Conservation (phyloP, 2,329 filamentous ascomycete genomes). For the Cordyceps militaris region DNA sequence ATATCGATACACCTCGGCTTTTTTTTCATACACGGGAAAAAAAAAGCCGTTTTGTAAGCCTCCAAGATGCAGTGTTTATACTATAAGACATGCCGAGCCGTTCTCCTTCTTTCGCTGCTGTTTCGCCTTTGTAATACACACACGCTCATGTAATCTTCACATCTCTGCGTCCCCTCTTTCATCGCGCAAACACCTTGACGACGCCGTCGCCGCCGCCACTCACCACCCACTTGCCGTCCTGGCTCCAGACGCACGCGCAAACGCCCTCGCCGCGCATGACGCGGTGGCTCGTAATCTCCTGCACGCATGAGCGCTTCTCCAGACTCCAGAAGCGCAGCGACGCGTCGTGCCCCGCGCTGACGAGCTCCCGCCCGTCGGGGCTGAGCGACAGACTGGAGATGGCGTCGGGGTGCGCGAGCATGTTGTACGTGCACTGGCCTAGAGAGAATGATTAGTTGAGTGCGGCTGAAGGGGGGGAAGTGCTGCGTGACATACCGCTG, state of each 20-base stretch:
- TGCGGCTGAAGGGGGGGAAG: background rate
- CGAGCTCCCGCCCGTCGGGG: constrained; percentile 87
- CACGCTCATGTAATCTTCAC: background rate
- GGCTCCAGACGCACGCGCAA: constrained; percentile 90
- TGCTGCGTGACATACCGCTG: constrained; percentile 65
- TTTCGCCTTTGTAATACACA: background rate
- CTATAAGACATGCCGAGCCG: constrained; percentile 3
- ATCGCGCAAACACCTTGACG: constrained; percentile 79
- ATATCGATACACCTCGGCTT: constrained; percentile 2
- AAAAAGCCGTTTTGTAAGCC: constrained; percentile 6
- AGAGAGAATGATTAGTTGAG: constrained; percentile 15
- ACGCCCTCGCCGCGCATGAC: constrained; percentile 95
- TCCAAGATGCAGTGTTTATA: background rate
- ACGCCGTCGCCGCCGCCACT: constrained; percentile 92
- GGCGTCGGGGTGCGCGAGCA: constrained; percentile 91
- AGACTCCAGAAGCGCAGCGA: constrained; percentile 95
- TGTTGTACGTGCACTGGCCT: constrained; percentile 99
- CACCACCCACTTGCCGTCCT: constrained; percentile 89
- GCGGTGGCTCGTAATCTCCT: constrained; percentile 88
- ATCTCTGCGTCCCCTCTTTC: background rate
- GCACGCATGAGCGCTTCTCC: constrained; percentile 89
- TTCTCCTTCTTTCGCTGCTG: background rate
- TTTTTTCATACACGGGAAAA: constrained; percentile 2
- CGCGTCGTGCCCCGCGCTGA: constrained; percentile 92
- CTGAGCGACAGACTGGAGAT: constrained; percentile 89